phyloP scores from a whole-genome alignment of 192 early-diverging fungal genomes.

The Spinellus fusiger region DNA sequence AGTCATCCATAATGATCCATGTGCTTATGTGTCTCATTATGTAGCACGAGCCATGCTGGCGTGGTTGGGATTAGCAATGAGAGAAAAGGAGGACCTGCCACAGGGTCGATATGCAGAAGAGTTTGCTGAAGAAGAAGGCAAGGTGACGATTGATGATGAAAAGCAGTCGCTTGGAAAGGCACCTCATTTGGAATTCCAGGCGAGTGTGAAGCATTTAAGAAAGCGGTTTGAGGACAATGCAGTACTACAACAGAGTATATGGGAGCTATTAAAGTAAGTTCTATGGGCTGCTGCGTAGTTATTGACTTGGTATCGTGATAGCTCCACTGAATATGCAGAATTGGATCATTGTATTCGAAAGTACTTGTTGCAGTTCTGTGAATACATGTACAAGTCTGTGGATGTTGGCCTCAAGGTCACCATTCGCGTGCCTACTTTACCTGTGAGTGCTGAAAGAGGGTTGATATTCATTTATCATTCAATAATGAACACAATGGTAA shows the following conservation, averaged over 20 bases:
- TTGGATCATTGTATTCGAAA: slow-evolving; percentile 53
- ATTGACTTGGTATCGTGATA: background rate
- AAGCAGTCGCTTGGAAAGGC: slow-evolving; percentile 11
- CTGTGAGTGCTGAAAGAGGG: background rate
- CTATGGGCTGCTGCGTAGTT: background rate
- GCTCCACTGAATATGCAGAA: slow-evolving; percentile 11
- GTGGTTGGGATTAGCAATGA: slow-evolving; percentile 38
- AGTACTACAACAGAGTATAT: slow-evolving; percentile 19
- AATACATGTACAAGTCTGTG: slow-evolving; percentile 56
- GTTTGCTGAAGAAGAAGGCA: slow-evolving; percentile 45
- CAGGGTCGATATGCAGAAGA: slow-evolving; percentile 27
- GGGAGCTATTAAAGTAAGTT: slow-evolving; percentile 28
- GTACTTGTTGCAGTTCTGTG: slow-evolving; percentile 56
- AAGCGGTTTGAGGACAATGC: slow-evolving; percentile 25
- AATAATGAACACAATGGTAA: background rate
- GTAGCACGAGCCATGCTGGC: slow-evolving; percentile 41
- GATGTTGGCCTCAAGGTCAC: slow-evolving; percentile 49
- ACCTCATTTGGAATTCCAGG: slow-evolving; percentile 14
- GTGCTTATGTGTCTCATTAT: slow-evolving; percentile 54
- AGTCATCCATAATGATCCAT: slow-evolving; percentile 58
- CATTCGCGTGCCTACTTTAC: slow-evolving; percentile 40
- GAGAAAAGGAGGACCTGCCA: slow-evolving; percentile 14
- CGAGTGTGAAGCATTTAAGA: slow-evolving; percentile 17
- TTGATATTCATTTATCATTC: background rate
- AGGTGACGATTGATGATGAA: slow-evolving; percentile 26